Evolutionary conservation across 768 basidiomycete genomes (phyloP).

Genomic region (Myochromella boudieri): DNA sequence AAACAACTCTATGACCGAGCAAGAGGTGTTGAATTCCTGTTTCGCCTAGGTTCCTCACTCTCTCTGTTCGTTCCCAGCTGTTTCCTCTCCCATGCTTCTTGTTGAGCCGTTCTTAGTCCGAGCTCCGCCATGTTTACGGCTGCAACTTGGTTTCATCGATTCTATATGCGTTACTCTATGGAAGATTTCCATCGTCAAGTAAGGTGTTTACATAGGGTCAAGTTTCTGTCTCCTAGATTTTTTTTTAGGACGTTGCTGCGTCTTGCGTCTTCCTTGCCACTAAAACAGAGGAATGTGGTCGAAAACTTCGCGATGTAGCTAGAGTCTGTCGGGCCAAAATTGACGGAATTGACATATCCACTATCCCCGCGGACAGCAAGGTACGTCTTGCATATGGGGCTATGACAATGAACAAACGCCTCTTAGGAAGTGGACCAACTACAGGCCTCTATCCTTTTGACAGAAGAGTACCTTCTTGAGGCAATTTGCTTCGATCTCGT

Average conservation of each 20-base stretch:
- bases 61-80: conserved; percentile 55
- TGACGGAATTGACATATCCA: conserved; percentile 49
- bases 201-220: conserved; percentile 19
- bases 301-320: conserved; percentile 85
- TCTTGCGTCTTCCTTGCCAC: conserved; percentile 87
- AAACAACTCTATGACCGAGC: conserved; percentile 79
- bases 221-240: conserved; percentile 12
- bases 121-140: conserved; percentile 84
- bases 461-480: conserved; percentile 79
- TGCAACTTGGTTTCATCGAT: conserved; percentile 88
- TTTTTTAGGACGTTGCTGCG: conserved; percentile 73
- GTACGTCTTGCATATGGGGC: conserved; percentile 35
- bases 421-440: conserved; percentile 73
- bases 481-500: conserved; percentile 86
- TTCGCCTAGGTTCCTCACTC: conserved; percentile 76
- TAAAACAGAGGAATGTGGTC: conserved; percentile 89
- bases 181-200: conserved; percentile 82
- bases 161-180: conserved; percentile 86
- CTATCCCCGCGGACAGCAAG: conserved; percentile 64
- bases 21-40: conserved; percentile 83
- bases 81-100: conserved; percentile 15
- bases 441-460: conserved; percentile 65
- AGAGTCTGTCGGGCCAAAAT: conserved; percentile 73
- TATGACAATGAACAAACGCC: conserved; percentile 7
- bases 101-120: conserved; percentile 45